Percentiles rank a stretch among this genome's conserved stretches.
phyloP scores from a whole-genome alignment of 345 rosid species.

The Rhizophora apiculata region DNA sequence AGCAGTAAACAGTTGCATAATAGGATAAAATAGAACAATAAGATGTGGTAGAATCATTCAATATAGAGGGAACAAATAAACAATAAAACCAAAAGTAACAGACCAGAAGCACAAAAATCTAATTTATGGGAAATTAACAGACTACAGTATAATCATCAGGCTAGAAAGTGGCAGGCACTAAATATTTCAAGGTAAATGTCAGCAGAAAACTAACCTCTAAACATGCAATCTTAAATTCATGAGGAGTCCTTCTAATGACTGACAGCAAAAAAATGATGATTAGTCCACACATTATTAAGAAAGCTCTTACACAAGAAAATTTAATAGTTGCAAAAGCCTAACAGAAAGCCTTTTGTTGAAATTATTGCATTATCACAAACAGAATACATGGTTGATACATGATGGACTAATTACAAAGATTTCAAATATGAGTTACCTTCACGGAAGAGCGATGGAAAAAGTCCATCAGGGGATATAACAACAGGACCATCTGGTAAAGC shows the following conservation, averaged over 20 bases:
- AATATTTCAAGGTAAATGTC: background rate
- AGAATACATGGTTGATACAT: background rate
- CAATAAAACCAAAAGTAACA: background rate
- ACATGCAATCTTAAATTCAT: background rate
- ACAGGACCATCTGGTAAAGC: conserved; percentile 98
- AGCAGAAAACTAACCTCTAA: conserved; percentile 23
- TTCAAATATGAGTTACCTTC: conserved; percentile 54
- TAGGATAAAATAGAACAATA: too few relatives aligned
- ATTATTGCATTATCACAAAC: background rate
- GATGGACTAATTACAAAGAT: background rate
- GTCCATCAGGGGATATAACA: conserved; percentile 96
- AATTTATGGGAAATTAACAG: background rate
- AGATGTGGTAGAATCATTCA: too few relatives aligned
- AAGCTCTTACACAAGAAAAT: background rate
- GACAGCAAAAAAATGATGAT: conserved; percentile 21
- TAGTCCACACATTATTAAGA: conserved; percentile 17
- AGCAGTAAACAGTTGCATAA: too few relatives aligned
- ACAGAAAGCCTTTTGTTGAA: background rate
- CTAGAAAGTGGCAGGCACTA: background rate
- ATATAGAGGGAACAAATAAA: background rate
- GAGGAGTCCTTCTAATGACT: conserved; percentile 98
- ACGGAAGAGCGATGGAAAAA: conserved; percentile 85
- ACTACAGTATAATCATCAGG: background rate
- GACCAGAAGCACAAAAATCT: conserved; percentile 1
- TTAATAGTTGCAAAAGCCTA: background rate